These are phyloP conservation scores for Porpolomopsis calyptriformis DNA, from an alignment of 768 basidiomycete genomes.

Conservation along the genomic window DNA sequence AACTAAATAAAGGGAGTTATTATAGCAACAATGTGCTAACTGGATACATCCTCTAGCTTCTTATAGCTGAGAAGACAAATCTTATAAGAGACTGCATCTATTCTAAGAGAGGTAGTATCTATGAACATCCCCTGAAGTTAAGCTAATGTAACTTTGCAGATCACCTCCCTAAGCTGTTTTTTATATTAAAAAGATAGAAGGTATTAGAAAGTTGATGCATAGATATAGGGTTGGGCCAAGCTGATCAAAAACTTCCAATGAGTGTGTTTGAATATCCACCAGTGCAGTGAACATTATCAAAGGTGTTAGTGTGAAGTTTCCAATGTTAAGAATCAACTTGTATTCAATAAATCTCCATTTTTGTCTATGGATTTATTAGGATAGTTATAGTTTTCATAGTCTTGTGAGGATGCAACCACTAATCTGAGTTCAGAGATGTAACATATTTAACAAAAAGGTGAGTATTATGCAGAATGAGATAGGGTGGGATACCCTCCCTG, in stretches of 20 bases:
- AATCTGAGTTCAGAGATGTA: slow-evolving; percentile 4
- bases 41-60: slow-evolving; percentile 8
- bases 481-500: slow-evolving; percentile 10
- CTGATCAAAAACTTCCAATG: slow-evolving; percentile 9
- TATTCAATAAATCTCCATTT: slow-evolving; percentile 8
- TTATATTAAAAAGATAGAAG: slow-evolving; percentile 2
- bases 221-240: slow-evolving; percentile 10
- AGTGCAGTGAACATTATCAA: not conserved
- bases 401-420: slow-evolving; percentile 9
- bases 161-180: not conserved
- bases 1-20: slow-evolving; percentile 11
- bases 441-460: slow-evolving; percentile 10
- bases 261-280: not conserved
- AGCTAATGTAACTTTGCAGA: not conserved
- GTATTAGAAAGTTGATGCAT: slow-evolving; percentile 6
- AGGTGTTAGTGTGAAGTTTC: not conserved
- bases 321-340: slow-evolving; percentile 6
- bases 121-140: slow-evolving; percentile 7
- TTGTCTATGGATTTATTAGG: slow-evolving; percentile 9
- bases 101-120: slow-evolving; percentile 7
- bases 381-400: slow-evolving; percentile 1
- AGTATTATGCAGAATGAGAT: slow-evolving; percentile 10
- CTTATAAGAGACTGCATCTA: slow-evolving; percentile 13
- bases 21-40: slow-evolving; percentile 7
- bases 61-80: slow-evolving; percentile 14